Evolutionary conservation across 116 monocot genomes (phyloP).

Genomic region (Posidonia oceanica): DNA sequence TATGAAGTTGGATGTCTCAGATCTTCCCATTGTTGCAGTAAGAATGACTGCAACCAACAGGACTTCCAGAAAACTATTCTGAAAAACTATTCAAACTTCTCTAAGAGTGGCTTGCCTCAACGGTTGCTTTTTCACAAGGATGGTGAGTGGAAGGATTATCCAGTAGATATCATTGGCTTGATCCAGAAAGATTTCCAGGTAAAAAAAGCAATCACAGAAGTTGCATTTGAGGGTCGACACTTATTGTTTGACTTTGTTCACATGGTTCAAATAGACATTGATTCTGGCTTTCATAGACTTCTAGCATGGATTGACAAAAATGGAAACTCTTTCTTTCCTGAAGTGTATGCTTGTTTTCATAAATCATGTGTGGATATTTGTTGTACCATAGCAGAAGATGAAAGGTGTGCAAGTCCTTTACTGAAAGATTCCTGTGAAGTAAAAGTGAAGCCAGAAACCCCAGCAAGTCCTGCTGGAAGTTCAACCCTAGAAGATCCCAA

Average conservation of each 20-base stretch:
- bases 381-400: constrained; percentile 9
- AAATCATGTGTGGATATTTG: constrained; percentile 12
- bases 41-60: not conserved
- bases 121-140: constrained; percentile 43
- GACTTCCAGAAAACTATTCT: constrained; percentile 17
- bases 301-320: constrained; percentile 86
- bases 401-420: constrained; percentile 8
- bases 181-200: constrained; percentile 38
- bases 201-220: constrained; percentile 59
- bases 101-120: constrained; percentile 58
- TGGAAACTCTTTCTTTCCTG: constrained; percentile 55
- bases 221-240: constrained; percentile 27
- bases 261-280: constrained; percentile 50
- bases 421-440: constrained; percentile 24
- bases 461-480: constrained; percentile 43
- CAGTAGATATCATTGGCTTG: constrained; percentile 21
- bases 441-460: constrained; percentile 16
- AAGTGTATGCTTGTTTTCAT: constrained; percentile 22
- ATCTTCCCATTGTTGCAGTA: constrained; percentile 5
- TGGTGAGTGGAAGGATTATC: constrained; percentile 66
- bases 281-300: constrained; percentile 34
- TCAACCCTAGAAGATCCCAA: constrained; percentile 38
- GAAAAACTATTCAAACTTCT: constrained; percentile 52
- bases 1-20: not conserved
- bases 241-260: constrained; percentile 71